These are phyloP conservation scores for Erodium maritimum DNA, from an alignment of 345 rosid genomes.

Conservation along the genomic window DNA sequence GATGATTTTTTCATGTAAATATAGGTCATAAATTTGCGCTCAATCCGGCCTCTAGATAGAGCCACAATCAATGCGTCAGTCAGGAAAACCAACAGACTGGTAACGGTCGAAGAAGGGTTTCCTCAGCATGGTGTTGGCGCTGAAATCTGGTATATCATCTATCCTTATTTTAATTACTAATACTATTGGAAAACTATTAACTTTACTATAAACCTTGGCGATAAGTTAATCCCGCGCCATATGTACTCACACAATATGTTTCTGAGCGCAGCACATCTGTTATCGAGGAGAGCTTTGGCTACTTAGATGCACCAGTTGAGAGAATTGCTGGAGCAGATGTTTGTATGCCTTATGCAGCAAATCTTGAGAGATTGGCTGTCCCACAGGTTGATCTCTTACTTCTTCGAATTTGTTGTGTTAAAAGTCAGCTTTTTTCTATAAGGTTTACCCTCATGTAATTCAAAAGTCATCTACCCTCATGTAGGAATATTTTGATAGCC, in stretches of 20 bases:
- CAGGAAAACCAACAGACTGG: conserved; percentile 82
- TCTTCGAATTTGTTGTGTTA: background rate
- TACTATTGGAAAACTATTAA: too few relatives aligned
- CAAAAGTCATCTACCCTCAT: background rate
- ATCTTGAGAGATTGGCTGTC: conserved; percentile 78
- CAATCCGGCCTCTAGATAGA: conserved; percentile 84
- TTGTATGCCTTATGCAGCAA: conserved; percentile 85
- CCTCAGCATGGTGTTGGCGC: conserved; percentile 95
- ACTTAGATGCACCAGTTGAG: conserved; percentile 80
- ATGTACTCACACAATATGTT: conserved; percentile 1
- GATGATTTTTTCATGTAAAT: conserved; percentile 3
- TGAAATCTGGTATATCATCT: conserved; percentile 53
- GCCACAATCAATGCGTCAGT: conserved; percentile 69
- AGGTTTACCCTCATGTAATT: background rate
- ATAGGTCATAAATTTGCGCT: conserved; percentile 79
- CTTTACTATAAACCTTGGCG: background rate
- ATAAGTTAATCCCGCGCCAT: background rate
- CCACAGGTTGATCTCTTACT: conserved; percentile 50
- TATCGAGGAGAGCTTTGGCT: conserved; percentile 74
- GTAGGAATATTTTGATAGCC: too few relatives aligned
- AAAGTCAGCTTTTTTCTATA: background rate
- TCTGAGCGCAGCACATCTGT: conserved; percentile 41
- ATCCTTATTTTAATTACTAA: background rate
- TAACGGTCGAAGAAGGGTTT: conserved; percentile 87
- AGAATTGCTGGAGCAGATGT: conserved; percentile 88